These are phyloP conservation scores for Gryganskiella cystojenkinii DNA, from an alignment of 192 early-diverging fungal species.

Conservation along the genomic window DNA sequence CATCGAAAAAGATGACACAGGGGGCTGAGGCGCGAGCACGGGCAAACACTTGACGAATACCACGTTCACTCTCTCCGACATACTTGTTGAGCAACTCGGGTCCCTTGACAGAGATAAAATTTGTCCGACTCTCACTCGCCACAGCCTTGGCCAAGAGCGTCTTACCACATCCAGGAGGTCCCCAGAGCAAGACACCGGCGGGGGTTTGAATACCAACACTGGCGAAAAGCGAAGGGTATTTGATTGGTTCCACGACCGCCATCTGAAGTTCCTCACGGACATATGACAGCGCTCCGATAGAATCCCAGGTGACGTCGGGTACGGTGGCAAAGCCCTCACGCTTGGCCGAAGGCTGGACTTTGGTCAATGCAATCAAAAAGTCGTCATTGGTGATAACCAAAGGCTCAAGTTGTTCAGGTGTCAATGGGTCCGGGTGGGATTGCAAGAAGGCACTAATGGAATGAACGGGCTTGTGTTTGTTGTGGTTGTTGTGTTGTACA, in stretches of 20 bases:
- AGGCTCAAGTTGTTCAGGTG: slow-evolving; percentile 82
- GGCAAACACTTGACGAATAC: slow-evolving; percentile 94
- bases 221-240: slow-evolving; percentile 87
- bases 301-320: slow-evolving; percentile 95
- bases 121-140: slow-evolving; percentile 96
- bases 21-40: slow-evolving; percentile 93
- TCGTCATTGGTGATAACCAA: slow-evolving; percentile 87
- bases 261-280: slow-evolving; percentile 94
- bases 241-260: slow-evolving; percentile 97
- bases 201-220: slow-evolving; percentile 91
- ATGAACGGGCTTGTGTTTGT: slow-evolving; percentile 60
- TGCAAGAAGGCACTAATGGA: slow-evolving; percentile 81
- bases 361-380: slow-evolving; percentile 85
- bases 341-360: slow-evolving; percentile 96
- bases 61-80: slow-evolving; percentile 98
- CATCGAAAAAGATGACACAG: slow-evolving; percentile 98
- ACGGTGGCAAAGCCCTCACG: slow-evolving; percentile 99
- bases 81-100: slow-evolving; percentile 99
- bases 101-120: slow-evolving; percentile 99
- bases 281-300: slow-evolving; percentile 89
- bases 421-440: slow-evolving; percentile 78
- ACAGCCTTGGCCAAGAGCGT: slow-evolving; percentile 98
- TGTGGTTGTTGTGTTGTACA: slow-evolving; percentile 12
- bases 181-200: slow-evolving; percentile 95
- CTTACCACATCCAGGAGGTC: slow-evolving; percentile 98